phyloP scores from a whole-genome alignment of 192 early-diverging fungal genomes.

The Backusella westeae region DNA sequence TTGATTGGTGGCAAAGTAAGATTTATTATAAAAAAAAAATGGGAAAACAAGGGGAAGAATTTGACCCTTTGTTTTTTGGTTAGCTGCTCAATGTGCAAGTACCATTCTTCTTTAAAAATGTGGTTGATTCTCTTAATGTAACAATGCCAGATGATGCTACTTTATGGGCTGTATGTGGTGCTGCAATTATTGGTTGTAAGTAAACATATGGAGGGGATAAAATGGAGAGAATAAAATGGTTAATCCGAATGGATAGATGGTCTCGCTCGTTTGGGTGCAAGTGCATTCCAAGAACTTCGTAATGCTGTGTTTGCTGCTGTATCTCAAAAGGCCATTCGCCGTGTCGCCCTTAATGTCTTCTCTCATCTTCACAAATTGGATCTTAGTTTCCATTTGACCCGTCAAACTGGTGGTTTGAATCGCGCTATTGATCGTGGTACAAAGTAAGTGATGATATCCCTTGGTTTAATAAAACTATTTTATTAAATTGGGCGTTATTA shows the following conservation, averaged over 20 bases:
- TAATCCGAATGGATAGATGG: constrained; percentile 57
- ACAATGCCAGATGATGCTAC: constrained; percentile 61
- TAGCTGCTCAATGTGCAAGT: constrained; percentile 89
- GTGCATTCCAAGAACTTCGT: constrained; percentile 82
- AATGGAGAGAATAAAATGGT: too few species aligned
- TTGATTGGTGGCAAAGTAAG: constrained; percentile 76
- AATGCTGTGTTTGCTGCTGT: constrained; percentile 94
- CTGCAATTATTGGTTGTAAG: constrained; percentile 81
- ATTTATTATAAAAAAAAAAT: constrained; percentile 8
- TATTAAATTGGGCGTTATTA: neutral
- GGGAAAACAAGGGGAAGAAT: constrained; percentile 46
- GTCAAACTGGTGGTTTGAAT: constrained; percentile 96
- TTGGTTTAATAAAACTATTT: constrained; percentile 14
- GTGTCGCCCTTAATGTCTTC: constrained; percentile 85
- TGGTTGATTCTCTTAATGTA: constrained; percentile 83
- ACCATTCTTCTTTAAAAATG: constrained; percentile 92
- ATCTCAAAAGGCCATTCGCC: constrained; percentile 90
- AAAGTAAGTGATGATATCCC: constrained; percentile 38
- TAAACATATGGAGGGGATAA: too few species aligned
- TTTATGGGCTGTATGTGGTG: constrained; percentile 78
- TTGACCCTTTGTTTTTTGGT: constrained; percentile 16
- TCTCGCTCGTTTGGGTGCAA: constrained; percentile 80
- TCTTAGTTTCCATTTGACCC: constrained; percentile 85
- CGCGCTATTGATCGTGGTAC: constrained; percentile 95
- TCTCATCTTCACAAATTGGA: constrained; percentile 87